Conservation (phyloP, 2,329 filamentous ascomycete genomes). For the Phoma sp. region DNA sequence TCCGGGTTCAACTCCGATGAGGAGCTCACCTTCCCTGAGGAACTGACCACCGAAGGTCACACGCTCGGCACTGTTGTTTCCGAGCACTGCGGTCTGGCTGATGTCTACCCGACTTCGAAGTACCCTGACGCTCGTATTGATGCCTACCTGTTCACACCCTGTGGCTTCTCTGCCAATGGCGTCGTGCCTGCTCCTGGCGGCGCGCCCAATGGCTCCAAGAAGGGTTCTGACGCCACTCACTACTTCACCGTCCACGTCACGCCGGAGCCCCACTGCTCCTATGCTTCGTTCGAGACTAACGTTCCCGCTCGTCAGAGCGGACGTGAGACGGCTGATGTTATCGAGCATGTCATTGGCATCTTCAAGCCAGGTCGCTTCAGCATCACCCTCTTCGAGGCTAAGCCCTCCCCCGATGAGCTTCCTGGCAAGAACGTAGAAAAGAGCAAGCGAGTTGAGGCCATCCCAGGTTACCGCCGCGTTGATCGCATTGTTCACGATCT, state of each 20-base stretch:
- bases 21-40: slow-evolving; percentile 67
- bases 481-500: slow-evolving; percentile 97
- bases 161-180: slow-evolving; percentile 96
- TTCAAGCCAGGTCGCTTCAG: slow-evolving; percentile 98
- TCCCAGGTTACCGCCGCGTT: slow-evolving; percentile 84
- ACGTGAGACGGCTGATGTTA: slow-evolving; percentile 85
- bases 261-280: slow-evolving; percentile 94
- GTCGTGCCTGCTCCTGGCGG: slow-evolving; percentile 77
- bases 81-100: slow-evolving; percentile 83
- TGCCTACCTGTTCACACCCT: slow-evolving; percentile 94
- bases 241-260: slow-evolving; percentile 99
- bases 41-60: slow-evolving; percentile 90
- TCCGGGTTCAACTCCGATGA: slow-evolving; percentile 63
- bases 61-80: slow-evolving; percentile 91
- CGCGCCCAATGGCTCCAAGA: slow-evolving; percentile 53
- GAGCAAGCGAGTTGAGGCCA: slow-evolving; percentile 68
- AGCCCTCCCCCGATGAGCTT: slow-evolving; percentile 59
- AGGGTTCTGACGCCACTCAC: slow-evolving; percentile 59
- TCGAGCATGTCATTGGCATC: slow-evolving; percentile 92
- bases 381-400: slow-evolving; percentile 94
- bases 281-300: slow-evolving; percentile 98
- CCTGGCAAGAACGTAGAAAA: slow-evolving; percentile 50
- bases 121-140: slow-evolving; percentile 95
- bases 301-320: slow-evolving; percentile 88
- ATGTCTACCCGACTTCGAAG: slow-evolving; percentile 83